Conservation (phyloP, 2,329 filamentous ascomycete species). For the Colletotrichum echinochloae region DNA sequence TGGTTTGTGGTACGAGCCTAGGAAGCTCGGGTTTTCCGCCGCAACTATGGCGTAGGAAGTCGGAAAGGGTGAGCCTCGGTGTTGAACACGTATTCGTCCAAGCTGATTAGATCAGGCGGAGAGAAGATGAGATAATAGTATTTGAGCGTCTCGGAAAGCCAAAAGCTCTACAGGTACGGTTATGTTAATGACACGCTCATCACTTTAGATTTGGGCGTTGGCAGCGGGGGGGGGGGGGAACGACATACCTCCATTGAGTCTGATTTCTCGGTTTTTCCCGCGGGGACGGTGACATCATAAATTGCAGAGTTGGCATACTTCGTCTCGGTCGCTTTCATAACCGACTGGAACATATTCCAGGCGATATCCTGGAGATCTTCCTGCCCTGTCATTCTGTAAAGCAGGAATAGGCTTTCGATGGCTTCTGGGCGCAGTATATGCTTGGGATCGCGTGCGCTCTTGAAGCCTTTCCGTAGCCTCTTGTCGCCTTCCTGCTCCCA, state of each 20-base stretch:
- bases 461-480: conserved; percentile 67
- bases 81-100: conserved; percentile 76
- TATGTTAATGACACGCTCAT: not conserved
- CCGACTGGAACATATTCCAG: conserved; percentile 64
- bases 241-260: conserved; percentile 52
- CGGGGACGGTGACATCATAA: conserved; percentile 60
- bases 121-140: conserved; percentile 81
- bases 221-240: conserved; percentile 37
- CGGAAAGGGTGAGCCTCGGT: conserved; percentile 63
- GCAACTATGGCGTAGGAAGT: conserved; percentile 32
- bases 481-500: conserved; percentile 43
- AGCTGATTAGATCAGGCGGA: conserved; percentile 69
- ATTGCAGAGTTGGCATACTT: conserved; percentile 62
- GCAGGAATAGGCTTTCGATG: conserved; percentile 65
- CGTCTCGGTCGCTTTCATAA: conserved; percentile 59
- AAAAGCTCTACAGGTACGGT: conserved; percentile 67
- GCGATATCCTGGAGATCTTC: conserved; percentile 61
- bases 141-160: conserved; percentile 79
- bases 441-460: conserved; percentile 62
- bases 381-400: conserved; percentile 65
- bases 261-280: conserved; percentile 57
- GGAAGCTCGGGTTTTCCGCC: not conserved
- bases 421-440: conserved; percentile 65
- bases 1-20: not conserved
- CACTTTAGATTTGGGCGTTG: conserved; percentile 25